These are phyloP conservation scores for Pilatotrama ljubarskyi DNA, from an alignment of 768 basidiomycete species.

Conservation along the genomic window DNA sequence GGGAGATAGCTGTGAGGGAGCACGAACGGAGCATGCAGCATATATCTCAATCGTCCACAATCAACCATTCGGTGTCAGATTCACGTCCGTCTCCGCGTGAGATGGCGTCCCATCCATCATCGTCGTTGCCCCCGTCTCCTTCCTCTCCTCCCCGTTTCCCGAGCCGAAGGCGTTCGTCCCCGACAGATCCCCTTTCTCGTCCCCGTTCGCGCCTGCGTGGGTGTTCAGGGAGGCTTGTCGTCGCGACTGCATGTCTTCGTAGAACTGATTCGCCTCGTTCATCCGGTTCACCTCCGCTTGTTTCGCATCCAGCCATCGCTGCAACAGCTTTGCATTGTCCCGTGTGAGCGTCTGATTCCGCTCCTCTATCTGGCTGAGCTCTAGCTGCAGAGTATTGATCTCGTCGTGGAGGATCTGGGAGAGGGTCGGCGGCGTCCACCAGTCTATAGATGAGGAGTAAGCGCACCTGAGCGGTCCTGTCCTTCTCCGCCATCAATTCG, in stretches of 20 bases:
- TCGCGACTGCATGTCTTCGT: slow-evolving; percentile 81
- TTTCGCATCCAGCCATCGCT: slow-evolving; percentile 96
- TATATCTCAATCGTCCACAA: slow-evolving; percentile 49
- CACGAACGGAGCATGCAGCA: slow-evolving; percentile 1
- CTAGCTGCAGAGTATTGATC: slow-evolving; percentile 87
- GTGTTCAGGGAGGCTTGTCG: slow-evolving; percentile 63
- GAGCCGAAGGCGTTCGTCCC: slow-evolving; percentile 43
- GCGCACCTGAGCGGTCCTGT: slow-evolving; percentile 80
- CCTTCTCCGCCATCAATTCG: slow-evolving; percentile 87
- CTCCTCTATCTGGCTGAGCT: slow-evolving; percentile 86
- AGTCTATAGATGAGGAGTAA: too few relatives aligned
- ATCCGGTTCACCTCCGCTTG: slow-evolving; percentile 91
- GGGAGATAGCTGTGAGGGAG: slow-evolving; percentile 9
- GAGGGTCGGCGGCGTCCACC: background rate
- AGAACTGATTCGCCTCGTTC: slow-evolving; percentile 91
- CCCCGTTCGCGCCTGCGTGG: slow-evolving; percentile 39
- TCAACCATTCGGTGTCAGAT: slow-evolving; percentile 92
- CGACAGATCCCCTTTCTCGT: slow-evolving; percentile 21
- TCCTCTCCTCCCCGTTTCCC: slow-evolving; percentile 71
- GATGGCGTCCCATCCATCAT: slow-evolving; percentile 75
- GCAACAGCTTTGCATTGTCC: slow-evolving; percentile 93
- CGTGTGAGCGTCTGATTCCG: slow-evolving; percentile 83
- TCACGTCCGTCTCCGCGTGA: slow-evolving; percentile 66
- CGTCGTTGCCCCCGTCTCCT: slow-evolving; percentile 44
- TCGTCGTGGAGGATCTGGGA: slow-evolving; percentile 86